Evolutionary conservation across 2,329 filamentous ascomycete genomes (phyloP).

Genomic region (Simplicillium aogashimaense): DNA sequence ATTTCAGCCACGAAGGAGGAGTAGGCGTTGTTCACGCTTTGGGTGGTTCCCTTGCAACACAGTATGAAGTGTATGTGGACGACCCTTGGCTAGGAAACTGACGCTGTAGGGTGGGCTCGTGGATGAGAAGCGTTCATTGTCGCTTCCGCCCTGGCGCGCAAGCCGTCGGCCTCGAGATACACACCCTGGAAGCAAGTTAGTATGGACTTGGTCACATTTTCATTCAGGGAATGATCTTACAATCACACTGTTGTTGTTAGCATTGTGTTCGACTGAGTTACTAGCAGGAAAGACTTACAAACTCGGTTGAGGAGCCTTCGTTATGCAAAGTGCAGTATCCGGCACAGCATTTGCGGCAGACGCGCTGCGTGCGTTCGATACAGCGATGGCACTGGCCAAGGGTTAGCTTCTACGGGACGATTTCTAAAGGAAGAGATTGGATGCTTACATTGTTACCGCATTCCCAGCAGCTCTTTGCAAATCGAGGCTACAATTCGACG

Average conservation of each 20-base stretch:
- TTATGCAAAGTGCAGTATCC: slow-evolving; percentile 81
- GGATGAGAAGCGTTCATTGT: no score
- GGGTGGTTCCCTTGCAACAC: no score
- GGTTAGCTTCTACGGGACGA: slow-evolving; percentile 1
- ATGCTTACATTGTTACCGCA: slow-evolving; percentile 66
- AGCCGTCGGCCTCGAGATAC: slow-evolving; percentile 19
- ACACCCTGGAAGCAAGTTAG: slow-evolving; percentile 19
- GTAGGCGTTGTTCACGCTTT: no score
- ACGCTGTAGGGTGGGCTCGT: no score
- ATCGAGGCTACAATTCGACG: slow-evolving; percentile 36
- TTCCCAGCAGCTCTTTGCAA: slow-evolving; percentile 71
- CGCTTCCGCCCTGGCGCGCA: background rate
- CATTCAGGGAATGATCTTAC: slow-evolving; percentile 6
- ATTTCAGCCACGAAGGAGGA: no score
- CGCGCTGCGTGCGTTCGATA: slow-evolving; percentile 59
- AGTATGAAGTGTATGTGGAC: no score
- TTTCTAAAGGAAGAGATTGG: background rate
- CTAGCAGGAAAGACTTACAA: slow-evolving; percentile 30
- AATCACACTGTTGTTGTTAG: slow-evolving; percentile 18
- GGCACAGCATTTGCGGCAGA: slow-evolving; percentile 62
- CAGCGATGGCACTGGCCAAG: slow-evolving; percentile 61
- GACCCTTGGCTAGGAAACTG: no score
- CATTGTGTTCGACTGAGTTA: background rate
- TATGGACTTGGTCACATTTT: background rate
- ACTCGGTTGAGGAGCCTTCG: slow-evolving; percentile 62